These are phyloP conservation scores for Blepharisma undulans DNA, from an alignment of 169 alveolate species.

Conservation along the genomic window DNA sequence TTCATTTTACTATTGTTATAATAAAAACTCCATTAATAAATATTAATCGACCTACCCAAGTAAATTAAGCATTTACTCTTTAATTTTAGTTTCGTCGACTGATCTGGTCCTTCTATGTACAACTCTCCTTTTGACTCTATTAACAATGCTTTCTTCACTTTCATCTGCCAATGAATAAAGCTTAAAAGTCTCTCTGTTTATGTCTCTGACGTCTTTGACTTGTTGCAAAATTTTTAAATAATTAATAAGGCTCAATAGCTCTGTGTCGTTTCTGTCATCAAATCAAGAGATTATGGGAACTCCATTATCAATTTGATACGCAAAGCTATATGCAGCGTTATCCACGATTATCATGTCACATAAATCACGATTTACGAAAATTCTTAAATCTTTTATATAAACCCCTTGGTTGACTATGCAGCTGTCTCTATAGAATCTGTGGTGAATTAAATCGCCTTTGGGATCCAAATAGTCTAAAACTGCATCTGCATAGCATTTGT, in stretches of 20 bases:
- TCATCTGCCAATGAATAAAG: not conserved
- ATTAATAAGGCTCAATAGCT: constrained; percentile 62
- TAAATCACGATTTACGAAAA: constrained; percentile 72
- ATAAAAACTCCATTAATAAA: too few species aligned
- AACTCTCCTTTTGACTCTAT: not conserved
- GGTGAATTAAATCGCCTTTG: constrained; percentile 54
- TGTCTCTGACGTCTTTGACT: constrained; percentile 73
- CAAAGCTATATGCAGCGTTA: constrained; percentile 85
- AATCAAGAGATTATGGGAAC: constrained; percentile 83
- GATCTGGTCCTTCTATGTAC: not conserved
- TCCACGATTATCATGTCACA: constrained; percentile 78
- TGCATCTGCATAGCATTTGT: constrained; percentile 79
- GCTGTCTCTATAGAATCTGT: constrained; percentile 75
- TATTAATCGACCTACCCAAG: not conserved
- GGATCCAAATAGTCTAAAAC: constrained; percentile 82
- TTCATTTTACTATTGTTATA: not conserved
- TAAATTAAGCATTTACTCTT: not conserved
- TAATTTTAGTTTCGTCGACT: not conserved
- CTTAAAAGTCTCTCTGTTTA: constrained; percentile 54
- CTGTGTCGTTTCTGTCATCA: constrained; percentile 80
- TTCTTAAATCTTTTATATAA: constrained; percentile 82
- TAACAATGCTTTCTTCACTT: not conserved
- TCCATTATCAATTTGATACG: constrained; percentile 82
- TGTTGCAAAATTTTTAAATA: constrained; percentile 60
- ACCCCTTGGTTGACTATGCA: constrained; percentile 66